A percentile compares a stretch with the other conserved stretches of the same genome.
Conservation (phyloP, 306 rosid genomes). For the Dryas octopetala region DNA sequence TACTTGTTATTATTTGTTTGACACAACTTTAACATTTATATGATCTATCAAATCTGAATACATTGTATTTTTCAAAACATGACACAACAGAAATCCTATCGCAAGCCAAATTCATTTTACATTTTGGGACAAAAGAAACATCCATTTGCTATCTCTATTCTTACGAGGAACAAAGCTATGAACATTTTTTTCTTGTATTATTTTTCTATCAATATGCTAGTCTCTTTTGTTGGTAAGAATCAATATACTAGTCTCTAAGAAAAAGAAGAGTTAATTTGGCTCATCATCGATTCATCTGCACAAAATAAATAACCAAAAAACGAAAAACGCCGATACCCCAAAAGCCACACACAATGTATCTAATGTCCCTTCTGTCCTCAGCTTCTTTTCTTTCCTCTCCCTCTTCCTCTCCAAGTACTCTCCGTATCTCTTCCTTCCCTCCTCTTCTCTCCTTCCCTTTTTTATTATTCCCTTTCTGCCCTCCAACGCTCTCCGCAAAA, state of each 20-base stretch:
- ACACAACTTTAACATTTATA: no score
- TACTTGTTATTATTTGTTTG: no score
- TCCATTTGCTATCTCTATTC: background rate
- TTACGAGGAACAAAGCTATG: no score
- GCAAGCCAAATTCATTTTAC: no score
- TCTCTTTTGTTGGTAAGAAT: background rate
- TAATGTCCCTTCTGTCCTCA: slow-evolving; percentile 57
- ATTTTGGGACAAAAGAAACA: no score
- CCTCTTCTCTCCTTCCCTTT: slow-evolving; percentile 6
- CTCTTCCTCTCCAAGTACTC: slow-evolving; percentile 42
- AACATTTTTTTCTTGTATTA: background rate
- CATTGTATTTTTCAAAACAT: no score
- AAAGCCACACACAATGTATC: slow-evolving; percentile 58
- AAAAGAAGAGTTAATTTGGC: no score
- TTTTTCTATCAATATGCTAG: background rate
- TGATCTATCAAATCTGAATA: no score
- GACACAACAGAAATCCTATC: no score
- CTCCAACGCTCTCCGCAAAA: slow-evolving; percentile 46
- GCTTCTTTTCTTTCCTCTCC: slow-evolving; percentile 47
- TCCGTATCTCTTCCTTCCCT: slow-evolving; percentile 33
- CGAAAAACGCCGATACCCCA: slow-evolving; percentile 35
- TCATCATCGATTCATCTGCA: slow-evolving; percentile 15
- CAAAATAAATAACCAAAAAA: slow-evolving; percentile 26
- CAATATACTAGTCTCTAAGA: no score
- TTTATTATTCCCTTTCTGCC: slow-evolving; percentile 44